A percentile compares a stretch with the other conserved stretches of the same genome.
Conservation (phyloP, 2,329 filamentous ascomycete species). For the Xylaria sp. region DNA sequence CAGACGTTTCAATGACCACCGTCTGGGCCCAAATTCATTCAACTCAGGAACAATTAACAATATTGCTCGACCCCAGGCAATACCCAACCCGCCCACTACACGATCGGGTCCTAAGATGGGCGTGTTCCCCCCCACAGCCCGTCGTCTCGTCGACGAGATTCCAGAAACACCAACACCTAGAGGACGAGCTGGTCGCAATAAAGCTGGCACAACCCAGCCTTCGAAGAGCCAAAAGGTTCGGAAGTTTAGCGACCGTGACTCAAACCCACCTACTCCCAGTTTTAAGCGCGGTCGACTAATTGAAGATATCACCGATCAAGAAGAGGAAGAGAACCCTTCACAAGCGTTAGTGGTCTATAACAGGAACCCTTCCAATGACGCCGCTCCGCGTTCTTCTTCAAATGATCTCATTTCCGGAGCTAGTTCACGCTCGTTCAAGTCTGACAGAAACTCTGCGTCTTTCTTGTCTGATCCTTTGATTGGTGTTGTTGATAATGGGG, state of each 20-base stretch:
- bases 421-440: neutral
- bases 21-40: neutral
- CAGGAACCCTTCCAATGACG: neutral
- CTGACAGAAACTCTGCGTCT: neutral
- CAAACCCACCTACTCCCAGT: neutral
- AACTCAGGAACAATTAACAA: neutral
- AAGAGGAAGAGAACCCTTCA: neutral
- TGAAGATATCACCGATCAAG: slow-evolving; percentile 4
- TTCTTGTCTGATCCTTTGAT: neutral
- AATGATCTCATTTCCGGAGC: neutral
- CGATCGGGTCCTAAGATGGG: neutral
- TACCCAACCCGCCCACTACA: too few relatives aligned
- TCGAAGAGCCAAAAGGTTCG: neutral
- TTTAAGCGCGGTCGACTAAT: slow-evolving; percentile 1
- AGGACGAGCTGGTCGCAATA: neutral
- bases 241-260: neutral
- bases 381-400: neutral
- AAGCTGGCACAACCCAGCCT: neutral
- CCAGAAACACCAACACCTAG: neutral
- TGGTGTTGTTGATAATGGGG: neutral
- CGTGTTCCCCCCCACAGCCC: neutral
- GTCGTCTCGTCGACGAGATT: neutral
- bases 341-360: neutral
- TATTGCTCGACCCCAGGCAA: neutral
- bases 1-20: neutral